These are phyloP conservation scores for Geotrichum phurueaensis DNA, from an alignment of 1,139 yeast genomes.

Conservation along the genomic window DNA sequence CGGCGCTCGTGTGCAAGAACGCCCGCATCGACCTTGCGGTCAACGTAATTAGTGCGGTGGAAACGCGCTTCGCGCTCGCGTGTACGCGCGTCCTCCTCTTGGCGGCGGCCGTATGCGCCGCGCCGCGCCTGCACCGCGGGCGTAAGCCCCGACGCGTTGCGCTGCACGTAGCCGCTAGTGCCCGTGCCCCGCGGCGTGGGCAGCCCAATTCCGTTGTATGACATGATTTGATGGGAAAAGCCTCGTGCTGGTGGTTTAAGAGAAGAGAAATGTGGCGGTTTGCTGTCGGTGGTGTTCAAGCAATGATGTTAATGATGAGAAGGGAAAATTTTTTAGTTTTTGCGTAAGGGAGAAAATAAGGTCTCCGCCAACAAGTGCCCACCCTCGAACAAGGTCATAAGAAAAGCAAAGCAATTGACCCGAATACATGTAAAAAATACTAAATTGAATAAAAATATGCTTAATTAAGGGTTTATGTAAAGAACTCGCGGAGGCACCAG, in stretches of 20 bases:
- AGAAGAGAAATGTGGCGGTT: not conserved
- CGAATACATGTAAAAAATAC: too few species aligned
- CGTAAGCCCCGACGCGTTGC: slow-evolving; percentile 39
- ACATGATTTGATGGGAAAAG: too few species aligned
- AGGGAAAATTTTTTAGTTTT: not conserved
- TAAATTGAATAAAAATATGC: not conserved
- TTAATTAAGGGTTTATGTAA: not conserved
- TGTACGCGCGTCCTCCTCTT: slow-evolving; percentile 24
- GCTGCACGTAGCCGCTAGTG: slow-evolving; percentile 64
- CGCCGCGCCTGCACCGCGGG: slow-evolving; percentile 24
- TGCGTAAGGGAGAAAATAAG: not conserved
- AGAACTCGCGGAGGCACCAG: not conserved
- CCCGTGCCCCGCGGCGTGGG: slow-evolving; percentile 65
- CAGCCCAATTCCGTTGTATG: slow-evolving; percentile 63
- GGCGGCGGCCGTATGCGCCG: slow-evolving; percentile 38
- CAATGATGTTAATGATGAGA: not conserved
- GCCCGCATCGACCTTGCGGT: slow-evolving; percentile 35
- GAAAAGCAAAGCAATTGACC: not conserved
- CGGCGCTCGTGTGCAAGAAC: slow-evolving; percentile 44
- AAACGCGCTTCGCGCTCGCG: slow-evolving; percentile 24
- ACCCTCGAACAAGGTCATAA: not conserved
- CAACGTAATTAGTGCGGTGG: slow-evolving; percentile 23
- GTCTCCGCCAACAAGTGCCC: not conserved
- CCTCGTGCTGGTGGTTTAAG: not conserved
- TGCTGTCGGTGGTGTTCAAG: not conserved